Base-by-base conservation (phyloP, 108 stramenopile species). In the Nannochloropsis oceanica region DNA sequence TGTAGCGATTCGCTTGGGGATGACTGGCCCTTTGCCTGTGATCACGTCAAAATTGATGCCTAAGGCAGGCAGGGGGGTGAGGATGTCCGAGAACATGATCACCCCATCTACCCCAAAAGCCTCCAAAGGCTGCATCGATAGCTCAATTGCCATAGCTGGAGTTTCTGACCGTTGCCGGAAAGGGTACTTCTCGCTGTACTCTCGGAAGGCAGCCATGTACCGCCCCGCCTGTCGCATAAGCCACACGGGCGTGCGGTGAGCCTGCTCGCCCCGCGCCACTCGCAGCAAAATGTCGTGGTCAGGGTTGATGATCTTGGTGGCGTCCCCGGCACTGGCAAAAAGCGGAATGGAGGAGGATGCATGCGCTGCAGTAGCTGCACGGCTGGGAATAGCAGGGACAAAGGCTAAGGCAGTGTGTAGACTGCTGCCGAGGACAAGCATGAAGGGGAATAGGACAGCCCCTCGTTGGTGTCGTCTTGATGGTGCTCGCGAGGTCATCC, bases 191-290 rank as follows among this genome's bases (percentile, higher is more conserved):
- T 95, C 94, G 42, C 94, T 95, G 87, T 96, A 96, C 79, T 94
- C 94, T 44, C 99, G 95, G 88, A 98, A 99, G 26, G 94, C 97
- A 26, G 93, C 91, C 96, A 99, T 97, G 93, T 99, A 98, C 22
- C 98, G 92, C 81, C 99, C 99, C 11, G 98, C 99, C 88, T 99
- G 99, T 83, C 99, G 94, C 95, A 97, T 97, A 85, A 97, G 91
- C 99, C 99, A 99, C 24, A 99, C 97, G 14, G 99, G 99, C 0
- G 96, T 94, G 22, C 97, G 95, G 86, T 97, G 95, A 2, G 94
- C 92, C 9, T 84, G 46, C 89, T 99, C 96, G 20, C 98, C 98
- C 27, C 95, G 92, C 11, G 98, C 98, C 44, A 96, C 96, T 13
- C 97, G 95, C 22, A 99, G 86, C 24, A 99, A 87, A 46, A 98